Evolutionary conservation across 257 asterid species (phyloP).

Genomic region (Solanum stenotomum): DNA sequence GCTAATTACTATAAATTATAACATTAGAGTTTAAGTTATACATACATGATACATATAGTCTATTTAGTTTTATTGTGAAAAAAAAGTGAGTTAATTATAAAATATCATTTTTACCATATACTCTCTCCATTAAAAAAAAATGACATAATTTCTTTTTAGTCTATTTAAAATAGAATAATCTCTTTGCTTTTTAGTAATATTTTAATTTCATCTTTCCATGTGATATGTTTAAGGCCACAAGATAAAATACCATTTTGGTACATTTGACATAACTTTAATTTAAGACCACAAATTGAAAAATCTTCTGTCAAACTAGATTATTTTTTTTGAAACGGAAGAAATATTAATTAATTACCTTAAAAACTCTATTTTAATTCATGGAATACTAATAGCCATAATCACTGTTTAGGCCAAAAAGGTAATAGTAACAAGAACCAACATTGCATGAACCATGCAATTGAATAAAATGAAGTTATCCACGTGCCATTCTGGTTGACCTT

Average conservation of each 20-base stretch:
- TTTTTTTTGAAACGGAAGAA: no score
- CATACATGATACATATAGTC: neutral
- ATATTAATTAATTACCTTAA: neutral
- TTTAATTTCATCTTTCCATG: no score
- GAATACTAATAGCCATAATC: neutral
- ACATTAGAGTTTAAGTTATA: neutral
- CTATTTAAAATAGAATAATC: no score
- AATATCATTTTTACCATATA: neutral
- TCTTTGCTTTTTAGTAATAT: no score
- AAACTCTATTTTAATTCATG: neutral
- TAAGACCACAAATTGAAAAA: no score
- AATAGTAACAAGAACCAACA: neutral
- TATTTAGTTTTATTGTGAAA: neutral
- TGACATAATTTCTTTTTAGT: no score
- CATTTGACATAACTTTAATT: no score
- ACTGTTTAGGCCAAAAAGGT: neutral
- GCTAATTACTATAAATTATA: neutral
- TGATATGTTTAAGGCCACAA: no score
- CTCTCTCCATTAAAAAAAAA: neutral
- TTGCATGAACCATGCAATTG: constrained; percentile 35
- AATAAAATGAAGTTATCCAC: neutral
- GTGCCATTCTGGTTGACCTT: constrained; percentile 10
- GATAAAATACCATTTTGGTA: no score
- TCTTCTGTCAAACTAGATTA: no score
- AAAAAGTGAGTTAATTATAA: neutral